Conservation (phyloP, 306 rosid species). For the Styphnolobium japonicum region DNA sequence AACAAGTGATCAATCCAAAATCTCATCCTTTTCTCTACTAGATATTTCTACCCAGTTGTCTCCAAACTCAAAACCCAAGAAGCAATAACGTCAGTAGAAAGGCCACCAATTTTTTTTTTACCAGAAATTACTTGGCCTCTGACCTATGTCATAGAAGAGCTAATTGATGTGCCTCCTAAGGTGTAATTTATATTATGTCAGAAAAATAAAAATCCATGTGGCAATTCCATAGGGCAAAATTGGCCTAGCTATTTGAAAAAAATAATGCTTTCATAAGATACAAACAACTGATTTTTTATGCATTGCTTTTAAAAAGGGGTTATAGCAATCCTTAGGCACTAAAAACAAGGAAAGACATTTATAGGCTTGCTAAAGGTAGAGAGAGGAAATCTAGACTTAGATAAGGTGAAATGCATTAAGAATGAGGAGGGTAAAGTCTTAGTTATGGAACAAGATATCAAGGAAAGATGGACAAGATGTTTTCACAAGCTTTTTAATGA, state of each 20-base stretch:
- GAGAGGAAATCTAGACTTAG: too few species aligned
- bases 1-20: neutral
- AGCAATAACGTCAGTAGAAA: neutral
- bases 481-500: too few species aligned
- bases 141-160: neutral
- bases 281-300: neutral
- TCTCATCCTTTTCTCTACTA: slow-evolving; percentile 6
- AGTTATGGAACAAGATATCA: too few species aligned
- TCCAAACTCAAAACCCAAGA: slow-evolving; percentile 6
- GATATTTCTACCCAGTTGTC: neutral
- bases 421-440: too few species aligned
- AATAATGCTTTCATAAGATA: neutral
- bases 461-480: too few species aligned
- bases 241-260: neutral
- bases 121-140: neutral
- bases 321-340: too few species aligned
- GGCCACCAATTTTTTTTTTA: neutral
- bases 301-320: neutral
- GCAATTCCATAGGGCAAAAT: neutral
- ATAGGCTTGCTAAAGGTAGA: too few species aligned
- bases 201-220: neutral
- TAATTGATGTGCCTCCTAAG: neutral
- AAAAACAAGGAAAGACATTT: too few species aligned
- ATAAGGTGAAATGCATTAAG: too few species aligned
- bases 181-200: neutral